Percentiles rank a stretch among this genome's conserved stretches.
These are phyloP conservation scores for Yamadazyma diddensiae DNA, from an alignment of 1,139 yeast genomes.

Conservation along the genomic window DNA sequence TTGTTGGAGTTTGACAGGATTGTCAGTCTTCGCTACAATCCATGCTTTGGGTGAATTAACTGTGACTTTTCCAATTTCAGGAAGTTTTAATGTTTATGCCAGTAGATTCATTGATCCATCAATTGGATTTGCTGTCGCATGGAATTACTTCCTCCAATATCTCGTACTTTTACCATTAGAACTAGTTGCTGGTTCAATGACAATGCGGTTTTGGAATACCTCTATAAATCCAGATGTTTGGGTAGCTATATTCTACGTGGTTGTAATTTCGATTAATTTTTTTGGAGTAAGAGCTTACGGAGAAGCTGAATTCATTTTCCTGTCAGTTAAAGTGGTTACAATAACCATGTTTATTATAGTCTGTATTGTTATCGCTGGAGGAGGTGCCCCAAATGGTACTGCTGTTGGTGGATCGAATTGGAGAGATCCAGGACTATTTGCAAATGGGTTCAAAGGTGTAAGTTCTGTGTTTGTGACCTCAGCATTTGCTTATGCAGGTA, in stretches of 20 bases:
- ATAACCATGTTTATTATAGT: conserved; percentile 41
- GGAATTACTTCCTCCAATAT: conserved; percentile 44
- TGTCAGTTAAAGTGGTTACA: conserved; percentile 36
- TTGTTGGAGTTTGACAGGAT: conserved; percentile 38
- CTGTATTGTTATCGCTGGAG: conserved; percentile 40
- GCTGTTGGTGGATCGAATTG: conserved; percentile 39
- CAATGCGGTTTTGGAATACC: conserved; percentile 39
- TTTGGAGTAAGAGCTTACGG: conserved; percentile 45
- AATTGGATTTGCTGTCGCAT: conserved; percentile 42
- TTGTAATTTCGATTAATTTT: conserved; percentile 34
- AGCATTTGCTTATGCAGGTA: conserved; percentile 42
- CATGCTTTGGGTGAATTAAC: conserved; percentile 42
- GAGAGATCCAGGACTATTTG: conserved; percentile 42
- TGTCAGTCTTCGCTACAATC: conserved; percentile 31
- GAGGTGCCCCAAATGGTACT: conserved; percentile 38
- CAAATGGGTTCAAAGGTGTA: conserved; percentile 43
- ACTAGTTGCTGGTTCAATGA: conserved; percentile 40
- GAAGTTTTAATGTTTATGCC: conserved; percentile 39
- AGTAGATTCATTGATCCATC: conserved; percentile 40
- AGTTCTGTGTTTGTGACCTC: conserved; percentile 41
- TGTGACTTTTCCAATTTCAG: conserved; percentile 38
- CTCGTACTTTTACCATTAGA: conserved; percentile 33
- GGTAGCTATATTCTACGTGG: conserved; percentile 36
- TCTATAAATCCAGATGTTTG: conserved; percentile 37
- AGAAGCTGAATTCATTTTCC: conserved; percentile 42